Evolutionary conservation across 257 asterid genomes (phyloP), one percentile per base, ranked within the genome.

Genomic region (Nicotiana attenuata): DNA sequence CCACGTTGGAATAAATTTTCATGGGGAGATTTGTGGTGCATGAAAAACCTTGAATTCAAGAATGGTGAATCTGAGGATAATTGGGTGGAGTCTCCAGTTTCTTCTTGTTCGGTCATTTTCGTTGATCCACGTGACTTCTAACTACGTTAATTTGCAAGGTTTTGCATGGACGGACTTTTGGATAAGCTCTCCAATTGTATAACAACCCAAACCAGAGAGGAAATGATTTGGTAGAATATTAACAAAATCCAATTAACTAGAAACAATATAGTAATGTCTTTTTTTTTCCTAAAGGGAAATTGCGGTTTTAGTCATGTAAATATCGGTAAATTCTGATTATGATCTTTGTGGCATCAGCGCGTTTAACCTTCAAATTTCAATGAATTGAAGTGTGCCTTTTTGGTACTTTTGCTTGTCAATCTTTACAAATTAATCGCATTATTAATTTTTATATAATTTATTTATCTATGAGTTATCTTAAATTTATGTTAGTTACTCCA

Each of bases 11-110:
- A 86, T 87, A 91, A 83, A 73, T 91, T 92, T 65, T 94, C 98
- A 3, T 92, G 97, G 97, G 97, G 91, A 76, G 97, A 94, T 82
- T 64, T 94, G 14, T 94, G 97, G 98, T 94, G 98, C 90, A 90
- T 92, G 4, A 94, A 94, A 89, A 87, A 82, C 65, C 88, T 92
- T 79, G 82, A 35, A 5, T 31, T 79, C 3, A 24, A 7, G 17
- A 26, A 35, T 7, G 38, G 35, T 20, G 81, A 85, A 7, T 52
- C 24, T 47, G 31, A n/a, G 17, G 87, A 87, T 71, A 88, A 77
- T 59, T 94, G 97, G 97, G 61, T 81, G 28, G 88, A 67, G 63
- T 88, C 91, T 33, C 45, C 67, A 5, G 81, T 24, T 26, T 84
- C 89, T 82, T 78, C 90, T 80, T 78, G 88, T 1, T 79, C 80